phyloP scores from a whole-genome alignment of 495 filamentous ascomycete genomes.

The Sordaria brevicollis region DNA sequence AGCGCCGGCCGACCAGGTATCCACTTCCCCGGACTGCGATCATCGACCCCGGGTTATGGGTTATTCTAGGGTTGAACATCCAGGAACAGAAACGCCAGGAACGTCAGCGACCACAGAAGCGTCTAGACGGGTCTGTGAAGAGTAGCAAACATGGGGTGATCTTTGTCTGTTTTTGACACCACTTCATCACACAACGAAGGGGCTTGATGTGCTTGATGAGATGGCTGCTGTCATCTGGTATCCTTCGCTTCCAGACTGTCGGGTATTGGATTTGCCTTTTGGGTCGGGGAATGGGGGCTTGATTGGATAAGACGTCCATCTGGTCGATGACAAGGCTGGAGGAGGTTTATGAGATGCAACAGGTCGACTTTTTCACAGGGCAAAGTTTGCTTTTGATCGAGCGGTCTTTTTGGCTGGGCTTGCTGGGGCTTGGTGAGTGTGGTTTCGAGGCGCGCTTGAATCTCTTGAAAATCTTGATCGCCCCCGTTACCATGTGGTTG shows the following conservation, averaged over 20 bases:
- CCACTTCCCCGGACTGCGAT: not conserved
- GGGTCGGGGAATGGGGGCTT: not conserved
- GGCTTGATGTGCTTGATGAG: too few relatives aligned
- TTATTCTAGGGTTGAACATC: too few relatives aligned
- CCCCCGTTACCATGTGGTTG: not conserved
- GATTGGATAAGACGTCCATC: not conserved
- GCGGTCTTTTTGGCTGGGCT: too few relatives aligned
- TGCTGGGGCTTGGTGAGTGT: too few relatives aligned
- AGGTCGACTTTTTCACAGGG: not conserved
- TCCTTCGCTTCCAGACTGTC: not conserved
- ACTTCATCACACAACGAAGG: not conserved
- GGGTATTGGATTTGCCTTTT: not conserved
- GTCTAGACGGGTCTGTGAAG: not conserved
- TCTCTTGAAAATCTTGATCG: too few relatives aligned
- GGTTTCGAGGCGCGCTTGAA: not conserved
- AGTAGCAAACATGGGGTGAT: not conserved
- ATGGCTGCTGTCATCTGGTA: not conserved
- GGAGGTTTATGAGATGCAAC: not conserved
- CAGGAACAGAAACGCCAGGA: not conserved
- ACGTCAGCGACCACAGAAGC: not conserved
- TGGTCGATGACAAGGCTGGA: not conserved
- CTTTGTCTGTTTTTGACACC: not conserved
- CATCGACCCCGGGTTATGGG: not conserved
- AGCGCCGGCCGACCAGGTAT: not conserved
- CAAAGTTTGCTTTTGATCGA: not conserved